These are phyloP conservation scores for Deuterostichococcus epilithicus DNA, from an alignment of 139 green algal species.

Conservation along the genomic window DNA sequence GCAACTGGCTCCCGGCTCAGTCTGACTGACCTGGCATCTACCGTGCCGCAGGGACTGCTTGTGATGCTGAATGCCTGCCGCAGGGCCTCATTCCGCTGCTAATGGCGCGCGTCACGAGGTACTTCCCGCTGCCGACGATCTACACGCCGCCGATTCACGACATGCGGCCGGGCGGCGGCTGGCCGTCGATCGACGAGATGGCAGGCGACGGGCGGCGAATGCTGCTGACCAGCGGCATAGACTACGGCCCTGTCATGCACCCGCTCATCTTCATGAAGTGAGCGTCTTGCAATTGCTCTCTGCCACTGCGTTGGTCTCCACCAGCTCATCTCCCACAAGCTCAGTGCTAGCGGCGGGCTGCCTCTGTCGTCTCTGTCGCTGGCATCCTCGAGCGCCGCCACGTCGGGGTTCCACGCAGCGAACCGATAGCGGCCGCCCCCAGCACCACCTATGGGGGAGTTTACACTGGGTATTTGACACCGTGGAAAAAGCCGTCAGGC, in stretches of 20 bases:
- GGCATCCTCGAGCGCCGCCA: no score
- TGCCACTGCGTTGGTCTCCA: no score
- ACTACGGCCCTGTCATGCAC: conserved; percentile 56
- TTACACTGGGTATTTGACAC: no score
- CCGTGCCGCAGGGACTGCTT: neutral
- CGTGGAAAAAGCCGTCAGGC: no score
- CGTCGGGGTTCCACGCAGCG: no score
- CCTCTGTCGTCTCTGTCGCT: no score
- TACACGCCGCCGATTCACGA: conserved; percentile 35
- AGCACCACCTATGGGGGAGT: no score
- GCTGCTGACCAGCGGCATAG: conserved; percentile 41
- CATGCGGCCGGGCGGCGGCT: neutral
- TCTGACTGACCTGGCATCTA: no score
- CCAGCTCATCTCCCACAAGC: no score
- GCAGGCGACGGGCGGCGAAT: conserved; percentile 35
- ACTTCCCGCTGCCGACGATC: conserved; percentile 30
- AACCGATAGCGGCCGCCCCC: no score
- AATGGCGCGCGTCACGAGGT: conserved; percentile 24
- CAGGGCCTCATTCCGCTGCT: conserved; percentile 37
- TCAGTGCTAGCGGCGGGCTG: no score
- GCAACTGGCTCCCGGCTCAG: no score
- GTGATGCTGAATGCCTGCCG: neutral
- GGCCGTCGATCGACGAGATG: conserved; percentile 38
- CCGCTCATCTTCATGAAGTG: conserved; percentile 39
- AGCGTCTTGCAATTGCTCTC: neutral